Evolutionary conservation across 345 rosid species (phyloP).

Genomic region (Eucalyptus globulus): DNA sequence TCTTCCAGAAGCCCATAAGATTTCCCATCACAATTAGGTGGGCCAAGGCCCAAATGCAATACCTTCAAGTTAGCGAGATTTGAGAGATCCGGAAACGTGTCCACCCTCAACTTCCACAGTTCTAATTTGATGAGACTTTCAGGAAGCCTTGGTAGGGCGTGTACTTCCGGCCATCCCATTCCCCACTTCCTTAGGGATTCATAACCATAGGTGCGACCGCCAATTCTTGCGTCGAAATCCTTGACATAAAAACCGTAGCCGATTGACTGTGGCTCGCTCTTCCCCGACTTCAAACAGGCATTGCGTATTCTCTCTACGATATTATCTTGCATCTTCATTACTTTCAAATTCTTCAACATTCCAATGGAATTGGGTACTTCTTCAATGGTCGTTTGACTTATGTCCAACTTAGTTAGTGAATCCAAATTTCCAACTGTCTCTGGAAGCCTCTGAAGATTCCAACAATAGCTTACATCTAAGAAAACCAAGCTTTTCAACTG

Average conservation of each 20-base stretch:
- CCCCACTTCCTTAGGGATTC: no score
- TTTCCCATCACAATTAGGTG: no score
- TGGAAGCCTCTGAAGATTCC: no score
- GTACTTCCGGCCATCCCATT: accelerated
- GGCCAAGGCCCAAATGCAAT: no score
- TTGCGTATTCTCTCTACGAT: no score
- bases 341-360: not conserved
- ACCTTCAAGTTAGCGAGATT: not conserved
- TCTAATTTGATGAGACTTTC: not conserved
- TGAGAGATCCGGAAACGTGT: not conserved
- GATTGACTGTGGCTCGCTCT: no score
- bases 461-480: no score
- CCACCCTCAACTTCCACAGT: not conserved
- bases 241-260: no score
- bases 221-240: accelerated
- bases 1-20: no score
- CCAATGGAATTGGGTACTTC: not conserved
- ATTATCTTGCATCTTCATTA: not conserved
- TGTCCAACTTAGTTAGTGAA: not conserved
- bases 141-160: not conserved
- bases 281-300: no score
- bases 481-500: not conserved
- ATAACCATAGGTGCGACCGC: no score
- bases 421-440: no score
- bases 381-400: accelerated